These are phyloP conservation scores for Gyrodon lividus DNA, from an alignment of 768 basidiomycete genomes.

Conservation along the genomic window DNA sequence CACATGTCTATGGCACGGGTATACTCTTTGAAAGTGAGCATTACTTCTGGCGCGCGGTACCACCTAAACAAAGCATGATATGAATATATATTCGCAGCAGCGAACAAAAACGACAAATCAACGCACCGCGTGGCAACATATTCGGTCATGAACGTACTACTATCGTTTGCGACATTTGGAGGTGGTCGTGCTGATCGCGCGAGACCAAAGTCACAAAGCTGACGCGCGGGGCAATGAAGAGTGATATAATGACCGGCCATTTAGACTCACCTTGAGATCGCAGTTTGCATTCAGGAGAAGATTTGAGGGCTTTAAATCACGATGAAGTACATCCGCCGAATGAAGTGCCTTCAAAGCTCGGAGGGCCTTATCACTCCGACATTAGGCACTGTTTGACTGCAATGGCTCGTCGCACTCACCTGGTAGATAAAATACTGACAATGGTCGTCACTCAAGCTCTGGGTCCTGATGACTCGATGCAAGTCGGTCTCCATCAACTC, in stretches of 20 bases:
- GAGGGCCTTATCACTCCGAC: constrained; percentile 54
- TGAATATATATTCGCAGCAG: not conserved
- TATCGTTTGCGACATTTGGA: constrained; percentile 70
- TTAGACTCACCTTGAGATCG: constrained; percentile 77
- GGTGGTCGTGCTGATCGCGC: constrained; percentile 77
- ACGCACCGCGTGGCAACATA: constrained; percentile 89
- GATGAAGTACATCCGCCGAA: constrained; percentile 90
- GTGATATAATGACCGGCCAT: constrained; percentile 1
- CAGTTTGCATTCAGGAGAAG: constrained; percentile 95
- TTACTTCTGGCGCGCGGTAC: constrained; percentile 98
- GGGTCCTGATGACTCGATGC: constrained; percentile 94
- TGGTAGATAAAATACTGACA: constrained; percentile 98
- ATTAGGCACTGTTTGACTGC: constrained; percentile 3
- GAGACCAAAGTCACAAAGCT: constrained; percentile 87
- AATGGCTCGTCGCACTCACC: constrained; percentile 37
- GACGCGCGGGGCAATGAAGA: constrained; percentile 5
- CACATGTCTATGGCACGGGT: constrained; percentile 85
- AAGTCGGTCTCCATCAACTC: constrained; percentile 92
- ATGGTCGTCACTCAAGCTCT: constrained; percentile 92
- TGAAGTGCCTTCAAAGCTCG: constrained; percentile 94
- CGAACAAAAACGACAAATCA: not conserved
- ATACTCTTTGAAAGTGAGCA: constrained; percentile 97
- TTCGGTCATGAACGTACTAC: constrained; percentile 85
- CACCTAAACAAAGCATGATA: constrained; percentile 48
- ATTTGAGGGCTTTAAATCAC: constrained; percentile 96